Evolutionary conservation across 1,139 yeast genomes (phyloP), one percentile per base, ranked within the genome.

Genomic region (Petasospora fabianii): DNA sequence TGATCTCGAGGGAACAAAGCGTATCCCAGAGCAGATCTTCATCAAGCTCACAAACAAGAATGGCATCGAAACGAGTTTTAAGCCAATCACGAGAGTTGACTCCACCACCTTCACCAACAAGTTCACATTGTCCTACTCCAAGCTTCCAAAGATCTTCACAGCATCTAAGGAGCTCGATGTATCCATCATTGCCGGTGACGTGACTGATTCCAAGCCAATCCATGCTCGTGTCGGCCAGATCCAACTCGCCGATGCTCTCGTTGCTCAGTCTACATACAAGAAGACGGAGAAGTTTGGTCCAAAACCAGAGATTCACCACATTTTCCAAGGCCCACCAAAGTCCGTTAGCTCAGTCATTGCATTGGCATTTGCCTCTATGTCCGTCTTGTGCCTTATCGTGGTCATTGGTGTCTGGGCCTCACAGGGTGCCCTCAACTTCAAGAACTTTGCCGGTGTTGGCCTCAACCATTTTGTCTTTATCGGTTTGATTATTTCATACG

Each of bases 271-370:
- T 12, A 33, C 37, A 8, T 58, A 67, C 44, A 51, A 46, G 10
- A 55, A 61, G 42, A 62, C 71, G n/a, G 48, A 56, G 8, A 68
- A 73, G 54, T 63, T 76, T 44, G 80, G 73, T 2, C 56, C 67
- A 21, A 64, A 72, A 58, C 80, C 84, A 7, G 95, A 84, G 61
- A 84, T 88, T 51, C 68, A 68, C 49, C 95, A 87, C 59, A 62
- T 68, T 34, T 88, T 88, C 69, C 71, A 70, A 44, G 57, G 65
- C 6, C 75, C 77, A 20, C 80, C 82, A 28, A 61, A 63, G 34
- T 76, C 80, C 17, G 80, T 80, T 10, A 68, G 77, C 42, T 60
- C 79, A 10, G 46, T 69, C 2, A 50, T 84, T 31, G 85, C 95
- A 1, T 44, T 71, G 17, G 56, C 68, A 1, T 84, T 85, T 54